Evolutionary conservation across 306 rosid species (phyloP).

Genomic region (Fagus crenata): DNA sequence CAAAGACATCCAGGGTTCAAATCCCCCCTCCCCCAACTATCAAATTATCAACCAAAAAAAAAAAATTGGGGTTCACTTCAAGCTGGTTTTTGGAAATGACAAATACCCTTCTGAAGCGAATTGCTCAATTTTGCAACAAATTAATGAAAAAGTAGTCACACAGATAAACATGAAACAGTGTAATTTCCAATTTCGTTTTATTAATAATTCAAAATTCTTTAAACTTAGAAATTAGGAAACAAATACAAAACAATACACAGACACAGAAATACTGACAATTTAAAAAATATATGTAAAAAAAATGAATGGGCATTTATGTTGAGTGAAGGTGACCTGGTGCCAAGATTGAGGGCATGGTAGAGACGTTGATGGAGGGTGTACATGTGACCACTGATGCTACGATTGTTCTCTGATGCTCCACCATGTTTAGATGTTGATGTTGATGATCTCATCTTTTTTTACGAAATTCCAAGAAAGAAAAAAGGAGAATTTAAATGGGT

Average conservation of each 20-base stretch:
- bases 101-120: background rate
- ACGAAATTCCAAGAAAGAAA: too few relatives aligned
- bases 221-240: too few relatives aligned
- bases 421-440: background rate
- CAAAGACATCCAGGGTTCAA: too few relatives aligned
- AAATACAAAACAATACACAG: background rate
- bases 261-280: background rate
- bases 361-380: conserved; percentile 72
- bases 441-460: background rate
- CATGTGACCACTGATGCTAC: conserved; percentile 42
- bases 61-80: background rate
- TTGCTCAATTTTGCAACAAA: background rate
- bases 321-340: conserved; percentile 53
- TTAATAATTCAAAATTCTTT: too few relatives aligned
- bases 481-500: too few relatives aligned
- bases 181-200: background rate
- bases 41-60: too few relatives aligned
- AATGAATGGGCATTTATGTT: too few relatives aligned
- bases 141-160: background rate
- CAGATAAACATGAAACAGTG: background rate
- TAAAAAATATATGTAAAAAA: background rate
- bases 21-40: too few relatives aligned
- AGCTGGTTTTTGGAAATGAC: background rate
- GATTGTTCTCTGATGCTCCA: conserved; percentile 32
- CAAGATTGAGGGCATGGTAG: conserved; percentile 65